These are phyloP conservation scores for Monilinia polystroma DNA, from an alignment of 2,329 filamentous ascomycete genomes.

Conservation along the genomic window DNA sequence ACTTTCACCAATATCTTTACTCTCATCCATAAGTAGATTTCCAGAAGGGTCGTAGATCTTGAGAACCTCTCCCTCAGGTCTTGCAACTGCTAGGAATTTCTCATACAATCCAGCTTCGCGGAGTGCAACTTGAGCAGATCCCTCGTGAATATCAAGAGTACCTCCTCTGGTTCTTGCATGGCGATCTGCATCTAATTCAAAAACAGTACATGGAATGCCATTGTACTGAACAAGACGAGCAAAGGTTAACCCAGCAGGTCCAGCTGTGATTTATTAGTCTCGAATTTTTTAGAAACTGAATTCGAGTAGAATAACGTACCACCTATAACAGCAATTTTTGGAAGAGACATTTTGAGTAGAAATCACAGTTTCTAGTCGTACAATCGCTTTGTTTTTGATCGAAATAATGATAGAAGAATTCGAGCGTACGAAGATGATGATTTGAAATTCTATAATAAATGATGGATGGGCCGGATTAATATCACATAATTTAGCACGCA, in stretches of 20 bases:
- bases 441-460: not conserved
- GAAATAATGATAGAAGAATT: not conserved
- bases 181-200: conserved; percentile 35
- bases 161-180: conserved; percentile 37
- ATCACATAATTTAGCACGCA: conserved; percentile 7
- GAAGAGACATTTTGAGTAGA: conserved; percentile 3
- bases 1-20: conserved; percentile 27
- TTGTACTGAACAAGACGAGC: conserved; percentile 38
- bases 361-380: too few relatives aligned
- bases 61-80: conserved; percentile 32
- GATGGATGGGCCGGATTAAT: not conserved
- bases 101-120: conserved; percentile 36
- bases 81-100: conserved; percentile 32
- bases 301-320: conserved; percentile 35
- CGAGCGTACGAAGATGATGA: not conserved
- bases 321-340: conserved; percentile 14
- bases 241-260: conserved; percentile 40
- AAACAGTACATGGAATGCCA: conserved; percentile 35
- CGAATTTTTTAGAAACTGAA: conserved; percentile 39
- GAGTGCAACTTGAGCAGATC: conserved; percentile 37
- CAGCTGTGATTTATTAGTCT: conserved; percentile 34
- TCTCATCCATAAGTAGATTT: conserved; percentile 30
- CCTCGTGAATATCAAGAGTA: conserved; percentile 49
- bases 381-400: not conserved
- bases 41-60: conserved; percentile 35